Evolutionary conservation across 164 flowering plant species (phyloP), one percentile per base, ranked within the genome.

Genomic region (Nymphaea thermarum): DNA sequence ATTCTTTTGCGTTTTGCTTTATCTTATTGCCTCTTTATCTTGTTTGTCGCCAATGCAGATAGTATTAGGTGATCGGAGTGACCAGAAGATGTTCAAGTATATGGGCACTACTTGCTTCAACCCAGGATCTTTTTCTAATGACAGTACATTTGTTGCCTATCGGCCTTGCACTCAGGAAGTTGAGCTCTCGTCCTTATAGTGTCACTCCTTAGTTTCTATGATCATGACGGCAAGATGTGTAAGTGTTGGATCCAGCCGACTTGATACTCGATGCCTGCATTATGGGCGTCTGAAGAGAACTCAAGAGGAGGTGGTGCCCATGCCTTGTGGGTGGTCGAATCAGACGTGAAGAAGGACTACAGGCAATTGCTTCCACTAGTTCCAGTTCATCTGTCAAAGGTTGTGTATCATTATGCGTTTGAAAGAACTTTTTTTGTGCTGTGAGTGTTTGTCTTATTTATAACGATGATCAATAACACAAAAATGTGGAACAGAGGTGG

Each of bases 111-210:
- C 96, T 47, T 93, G 98, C 72, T 91, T 93, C 73, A 93, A 89
- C 77, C 90, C 98, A 10, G 98, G 98, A 51, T 89, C 98, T 62
- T 93, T 93, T 77, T 82, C 98, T 60, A 78, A 76, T 66, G 96
- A 91, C 67, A 75, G 77, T 75, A 91, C 97, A 2, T 93, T 93
- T 66, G 90, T 83, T 44, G 98, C 86, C 11, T 93, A 89, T 71
- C 84, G 97, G 8, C 98, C 97, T 65, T 88, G 91, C 75, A 82
- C 85, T 45, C 90, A 82, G 65, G 96, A 91, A 80, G 97, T 91
- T 51, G 97, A 93, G 72, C 68, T 89, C 69, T 93, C 93, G 45
- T 81, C 88, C 70, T 59, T 92, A 73, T 88, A 77, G 80, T 15
- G 3, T 4, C 12, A 8, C 57, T 3, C 57, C n/a, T n/a, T n/a